Base-by-base conservation (phyloP, 2,329 filamentous ascomycete species). In the Xylariomycetidae sp. region DNA sequence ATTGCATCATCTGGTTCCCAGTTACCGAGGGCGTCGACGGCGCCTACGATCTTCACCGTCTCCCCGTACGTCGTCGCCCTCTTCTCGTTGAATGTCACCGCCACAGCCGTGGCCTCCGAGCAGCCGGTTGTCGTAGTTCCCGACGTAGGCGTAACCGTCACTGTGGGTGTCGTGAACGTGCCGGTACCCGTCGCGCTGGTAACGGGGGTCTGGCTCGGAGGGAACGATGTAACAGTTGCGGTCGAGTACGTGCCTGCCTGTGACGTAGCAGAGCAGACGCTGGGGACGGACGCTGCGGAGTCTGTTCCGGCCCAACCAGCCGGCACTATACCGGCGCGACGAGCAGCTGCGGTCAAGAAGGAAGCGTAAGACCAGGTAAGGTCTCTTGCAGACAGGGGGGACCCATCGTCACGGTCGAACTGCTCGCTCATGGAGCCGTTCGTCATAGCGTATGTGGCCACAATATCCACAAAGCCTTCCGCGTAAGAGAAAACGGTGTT, bases 391-490 rank as follows among this genome's bases (percentile, higher is more conserved):
- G 79, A 83, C 4, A 80, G 59, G 2, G 76, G 77, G 0, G 49
- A 43, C 19, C 72, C 78, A 26, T 53, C 60, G 35, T 59, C 56
- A 45, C 70, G 70, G 43, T 72, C 67, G 48, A 74, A 86, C 54
- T 86, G 81, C 61, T 87, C 82, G 2, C 76, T 64, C 10, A 86
- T 54, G 2, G 71, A 71, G n/a, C 83, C 84, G 43, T 77, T 74
- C 1, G 66, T 44, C 3, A 69, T 67, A 0, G 74, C 72, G 51
- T 88, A 86, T 4, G 65, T 68, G 39, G 71, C 71, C 6, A 85
- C 73, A 1, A 83, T 66, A 34, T 65, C 63, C 25, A 83, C 59
- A 49, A 80, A 85, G 27, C 68, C 71, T 32, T 79, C 74, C 10
- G 74, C 78, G 34, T 78, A 79, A 3, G 66, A 52, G 8, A 65